phyloP scores from a whole-genome alignment of 306 rosid species.

The Glycine latifolia region DNA sequence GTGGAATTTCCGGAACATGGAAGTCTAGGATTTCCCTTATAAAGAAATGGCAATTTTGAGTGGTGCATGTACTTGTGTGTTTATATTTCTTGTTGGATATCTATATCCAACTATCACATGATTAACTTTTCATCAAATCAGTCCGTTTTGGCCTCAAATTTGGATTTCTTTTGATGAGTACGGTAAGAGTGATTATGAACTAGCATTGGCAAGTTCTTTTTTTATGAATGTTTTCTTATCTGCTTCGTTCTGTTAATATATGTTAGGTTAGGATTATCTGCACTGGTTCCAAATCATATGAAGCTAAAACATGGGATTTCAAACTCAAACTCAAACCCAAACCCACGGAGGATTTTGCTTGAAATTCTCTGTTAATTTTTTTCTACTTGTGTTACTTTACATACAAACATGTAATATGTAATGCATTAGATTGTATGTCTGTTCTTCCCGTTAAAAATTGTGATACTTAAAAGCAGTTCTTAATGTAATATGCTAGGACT shows the following conservation, averaged over 20 bases:
- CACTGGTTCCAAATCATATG: neutral
- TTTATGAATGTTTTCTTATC: constrained; percentile 12
- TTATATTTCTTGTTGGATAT: neutral
- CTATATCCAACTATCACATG: neutral
- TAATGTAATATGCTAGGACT: neutral
- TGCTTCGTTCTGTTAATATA: neutral
- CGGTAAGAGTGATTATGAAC: constrained; percentile 6
- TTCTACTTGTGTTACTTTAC: neutral
- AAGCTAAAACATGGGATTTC: constrained; percentile 28
- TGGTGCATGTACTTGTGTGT: neutral
- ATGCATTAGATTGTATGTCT: constrained; percentile 5
- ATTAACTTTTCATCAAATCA: constrained; percentile 3
- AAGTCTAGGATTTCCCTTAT: constrained; percentile 1
- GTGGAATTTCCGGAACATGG: neutral
- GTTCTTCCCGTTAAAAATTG: constrained; percentile 2
- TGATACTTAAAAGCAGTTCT: constrained; percentile 5
- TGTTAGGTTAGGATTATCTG: neutral
- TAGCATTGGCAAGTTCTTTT: neutral
- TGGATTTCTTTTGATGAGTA: constrained; percentile 8
- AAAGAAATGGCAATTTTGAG: neutral
- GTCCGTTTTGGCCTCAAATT: neutral
- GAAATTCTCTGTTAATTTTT: constrained; percentile 28
- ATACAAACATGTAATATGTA: neutral
- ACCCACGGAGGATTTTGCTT: neutral
- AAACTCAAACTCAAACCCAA: constrained; percentile 25